phyloP scores from a whole-genome alignment of 768 basidiomycete species.

The Candolleomyces aberdarensis region DNA sequence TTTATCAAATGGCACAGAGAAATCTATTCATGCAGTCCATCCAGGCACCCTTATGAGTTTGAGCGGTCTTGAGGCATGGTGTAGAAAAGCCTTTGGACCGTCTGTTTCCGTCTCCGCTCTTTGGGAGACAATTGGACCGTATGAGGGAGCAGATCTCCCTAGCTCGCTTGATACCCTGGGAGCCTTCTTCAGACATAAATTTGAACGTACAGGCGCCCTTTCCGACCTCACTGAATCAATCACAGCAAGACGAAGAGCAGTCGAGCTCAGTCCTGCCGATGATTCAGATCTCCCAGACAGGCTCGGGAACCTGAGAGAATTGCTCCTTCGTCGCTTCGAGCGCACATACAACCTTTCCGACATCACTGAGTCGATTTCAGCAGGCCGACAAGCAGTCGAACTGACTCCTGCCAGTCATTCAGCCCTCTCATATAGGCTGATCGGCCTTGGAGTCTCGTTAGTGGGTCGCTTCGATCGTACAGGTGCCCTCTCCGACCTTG shows the following conservation, averaged over 20 bases:
- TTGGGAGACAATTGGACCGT: too few relatives aligned
- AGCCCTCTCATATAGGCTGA: not conserved
- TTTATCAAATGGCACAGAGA: too few relatives aligned
- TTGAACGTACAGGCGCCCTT: constrained; percentile 17
- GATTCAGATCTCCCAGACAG: not conserved
- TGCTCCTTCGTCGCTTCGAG: constrained; percentile 19
- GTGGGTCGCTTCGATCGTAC: constrained; percentile 20
- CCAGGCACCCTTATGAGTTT: too few relatives aligned
- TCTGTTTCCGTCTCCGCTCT: too few relatives aligned
- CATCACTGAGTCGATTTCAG: not conserved
- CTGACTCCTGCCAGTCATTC: not conserved
- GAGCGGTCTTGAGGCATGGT: too few relatives aligned
- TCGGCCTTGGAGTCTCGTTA: not conserved
- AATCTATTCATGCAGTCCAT: too few relatives aligned
- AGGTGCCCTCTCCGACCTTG: not conserved
- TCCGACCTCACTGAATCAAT: constrained; percentile 24
- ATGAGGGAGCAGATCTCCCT: too few relatives aligned
- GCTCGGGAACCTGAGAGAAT: constrained; percentile 17
- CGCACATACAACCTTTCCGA: not conserved
- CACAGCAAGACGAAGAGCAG: constrained; percentile 5
- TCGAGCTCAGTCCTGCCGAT: too few relatives aligned
- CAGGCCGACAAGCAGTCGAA: not conserved
- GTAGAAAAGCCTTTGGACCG: too few relatives aligned
- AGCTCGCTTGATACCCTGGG: too few relatives aligned
- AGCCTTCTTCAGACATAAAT: constrained; percentile 2